A percentile compares a stretch with the other conserved stretches of the same genome.
These are phyloP conservation scores for Scheffersomyces cryptocercus DNA, from an alignment of 1,139 yeast species.

Conservation along the genomic window DNA sequence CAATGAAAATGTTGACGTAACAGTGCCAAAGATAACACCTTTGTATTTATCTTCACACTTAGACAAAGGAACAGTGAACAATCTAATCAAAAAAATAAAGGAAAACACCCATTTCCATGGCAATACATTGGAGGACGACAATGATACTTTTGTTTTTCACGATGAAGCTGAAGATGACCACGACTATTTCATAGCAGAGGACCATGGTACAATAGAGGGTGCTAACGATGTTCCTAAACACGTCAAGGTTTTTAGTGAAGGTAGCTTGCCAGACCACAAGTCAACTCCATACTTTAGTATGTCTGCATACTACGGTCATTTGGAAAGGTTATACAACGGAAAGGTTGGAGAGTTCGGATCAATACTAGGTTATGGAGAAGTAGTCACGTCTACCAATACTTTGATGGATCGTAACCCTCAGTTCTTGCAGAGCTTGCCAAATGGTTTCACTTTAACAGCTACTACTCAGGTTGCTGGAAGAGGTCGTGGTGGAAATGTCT, in stretches of 20 bases:
- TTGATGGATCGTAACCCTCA: constrained; percentile 72
- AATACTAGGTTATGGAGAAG: constrained; percentile 75
- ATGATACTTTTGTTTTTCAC: constrained; percentile 56
- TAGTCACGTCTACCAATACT: constrained; percentile 83
- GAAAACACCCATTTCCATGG: constrained; percentile 44
- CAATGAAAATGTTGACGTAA: constrained; percentile 45
- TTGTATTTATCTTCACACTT: constrained; percentile 43
- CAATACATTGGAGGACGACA: constrained; percentile 48
- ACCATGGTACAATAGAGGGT: constrained; percentile 36
- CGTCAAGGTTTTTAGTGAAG: constrained; percentile 44
- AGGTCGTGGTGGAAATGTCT: constrained; percentile 92
- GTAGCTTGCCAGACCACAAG: constrained; percentile 44
- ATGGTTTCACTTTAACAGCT: constrained; percentile 73
- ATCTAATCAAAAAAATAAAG: constrained; percentile 31
- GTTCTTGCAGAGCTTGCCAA: constrained; percentile 60
- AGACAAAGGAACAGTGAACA: constrained; percentile 20
- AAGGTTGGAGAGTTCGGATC: constrained; percentile 55
- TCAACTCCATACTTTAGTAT: constrained; percentile 76
- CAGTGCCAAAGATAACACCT: constrained; percentile 74
- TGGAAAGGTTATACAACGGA: constrained; percentile 34
- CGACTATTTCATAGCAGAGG: constrained; percentile 20
- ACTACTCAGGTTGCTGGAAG: constrained; percentile 87
- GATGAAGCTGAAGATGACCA: constrained; percentile 25
- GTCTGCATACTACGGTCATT: constrained; percentile 49
- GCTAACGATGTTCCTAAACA: constrained; percentile 58